Evolutionary conservation across 768 basidiomycete species (phyloP).

Genomic region (Pleurotus djamor): DNA sequence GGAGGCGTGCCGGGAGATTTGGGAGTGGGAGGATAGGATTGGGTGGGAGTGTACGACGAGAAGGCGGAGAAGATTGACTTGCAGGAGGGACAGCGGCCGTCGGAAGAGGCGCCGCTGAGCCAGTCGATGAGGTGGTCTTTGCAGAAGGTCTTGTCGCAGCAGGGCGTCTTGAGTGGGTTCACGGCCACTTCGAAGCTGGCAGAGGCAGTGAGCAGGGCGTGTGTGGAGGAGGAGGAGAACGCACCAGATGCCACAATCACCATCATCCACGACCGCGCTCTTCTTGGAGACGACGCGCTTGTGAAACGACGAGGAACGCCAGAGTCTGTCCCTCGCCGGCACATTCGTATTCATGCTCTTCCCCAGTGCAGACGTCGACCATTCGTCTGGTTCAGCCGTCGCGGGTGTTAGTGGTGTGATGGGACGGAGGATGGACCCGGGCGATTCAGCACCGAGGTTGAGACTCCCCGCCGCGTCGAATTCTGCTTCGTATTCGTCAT

Average conservation of each 20-base stretch:
- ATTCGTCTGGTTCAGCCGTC: background rate
- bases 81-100: slow-evolving; percentile 18
- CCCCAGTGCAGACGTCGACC: slow-evolving; percentile 3
- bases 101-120: slow-evolving; percentile 14
- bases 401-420: background rate
- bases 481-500: background rate
- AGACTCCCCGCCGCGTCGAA: background rate
- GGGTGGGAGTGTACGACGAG: background rate
- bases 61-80: slow-evolving; percentile 6
- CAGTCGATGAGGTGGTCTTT: slow-evolving; percentile 14
- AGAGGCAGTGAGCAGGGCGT: background rate
- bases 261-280: slow-evolving; percentile 10
- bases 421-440: slow-evolving; percentile 10
- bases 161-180: slow-evolving; percentile 7
- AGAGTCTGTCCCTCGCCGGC: slow-evolving; percentile 7
- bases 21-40: background rate
- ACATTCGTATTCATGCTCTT: slow-evolving; percentile 8
- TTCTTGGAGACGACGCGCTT: slow-evolving; percentile 4
- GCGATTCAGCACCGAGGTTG: slow-evolving; percentile 16
- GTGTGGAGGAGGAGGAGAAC: background rate
- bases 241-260: slow-evolving; percentile 19
- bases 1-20: background rate
- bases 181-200: slow-evolving; percentile 11
- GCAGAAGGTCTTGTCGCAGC: slow-evolving; percentile 12
- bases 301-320: slow-evolving; percentile 9